A percentile compares a stretch with the other conserved stretches of the same genome.
phyloP scores from a whole-genome alignment of 148 eudicot genomes.

The Silene uniflora region DNA sequence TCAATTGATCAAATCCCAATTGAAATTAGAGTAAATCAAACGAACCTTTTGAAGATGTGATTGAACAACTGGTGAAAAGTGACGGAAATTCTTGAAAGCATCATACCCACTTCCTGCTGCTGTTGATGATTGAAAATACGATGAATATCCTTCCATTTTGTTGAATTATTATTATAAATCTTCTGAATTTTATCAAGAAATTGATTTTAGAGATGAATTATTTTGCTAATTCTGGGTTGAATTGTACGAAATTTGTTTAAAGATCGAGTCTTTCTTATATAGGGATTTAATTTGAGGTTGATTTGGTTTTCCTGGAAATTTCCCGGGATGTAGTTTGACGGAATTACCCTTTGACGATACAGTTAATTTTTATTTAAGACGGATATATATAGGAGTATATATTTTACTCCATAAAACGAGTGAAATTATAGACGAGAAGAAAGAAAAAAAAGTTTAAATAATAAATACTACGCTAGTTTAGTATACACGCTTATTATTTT shows the following conservation, averaged over 20 bases:
- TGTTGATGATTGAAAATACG: conserved; percentile 61
- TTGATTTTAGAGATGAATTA: too few relatives aligned
- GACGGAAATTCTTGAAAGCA: conserved; percentile 74
- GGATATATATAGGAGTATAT: too few relatives aligned
- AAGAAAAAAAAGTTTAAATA: too few relatives aligned
- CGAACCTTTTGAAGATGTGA: conserved; percentile 83
- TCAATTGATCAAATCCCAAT: background rate
- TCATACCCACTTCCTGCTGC: conserved; percentile 42
- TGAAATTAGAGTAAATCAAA: background rate
- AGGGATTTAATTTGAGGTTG: background rate
- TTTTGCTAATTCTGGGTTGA: too few relatives aligned
- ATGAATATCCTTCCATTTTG: conserved; percentile 60
- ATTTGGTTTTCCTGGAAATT: conserved; percentile 18
- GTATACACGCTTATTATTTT: too few relatives aligned
- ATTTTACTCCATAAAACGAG: too few relatives aligned
- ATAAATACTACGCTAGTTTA: too few relatives aligned
- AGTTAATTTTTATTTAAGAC: background rate
- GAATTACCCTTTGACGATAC: conserved; percentile 1
- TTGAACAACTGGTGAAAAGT: conserved; percentile 74
- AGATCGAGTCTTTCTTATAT: background rate
- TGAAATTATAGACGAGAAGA: too few relatives aligned
- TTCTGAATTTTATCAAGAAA: too few relatives aligned
- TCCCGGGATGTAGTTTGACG: conserved; percentile 10
- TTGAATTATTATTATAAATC: too few relatives aligned
- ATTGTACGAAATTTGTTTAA: background rate